Evolutionary conservation across 2,329 filamentous ascomycete genomes (phyloP).

Genomic region (Furcasterigmium furcatum): DNA sequence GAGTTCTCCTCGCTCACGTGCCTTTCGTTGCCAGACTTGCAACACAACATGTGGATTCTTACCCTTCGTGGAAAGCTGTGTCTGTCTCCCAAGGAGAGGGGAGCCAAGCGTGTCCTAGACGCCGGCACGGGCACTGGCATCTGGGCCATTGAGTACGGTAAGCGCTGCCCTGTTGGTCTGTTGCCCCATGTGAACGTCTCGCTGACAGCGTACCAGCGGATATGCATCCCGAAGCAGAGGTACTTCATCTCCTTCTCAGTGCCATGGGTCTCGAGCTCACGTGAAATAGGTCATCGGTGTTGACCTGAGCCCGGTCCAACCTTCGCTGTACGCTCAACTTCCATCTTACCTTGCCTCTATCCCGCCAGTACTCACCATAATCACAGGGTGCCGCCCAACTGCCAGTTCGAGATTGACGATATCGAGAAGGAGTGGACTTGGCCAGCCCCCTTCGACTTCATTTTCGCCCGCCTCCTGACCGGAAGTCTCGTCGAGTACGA

Average conservation of each 20-base stretch:
- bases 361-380: neutral
- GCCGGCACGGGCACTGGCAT: conserved; percentile 20
- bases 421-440: conserved; percentile 29
- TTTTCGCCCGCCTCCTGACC: conserved; percentile 26
- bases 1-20: no score
- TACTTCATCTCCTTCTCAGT: conserved; percentile 3
- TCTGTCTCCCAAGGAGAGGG: conserved; percentile 18
- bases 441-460: conserved; percentile 27
- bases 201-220: conserved; percentile 18
- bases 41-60: conserved; percentile 29
- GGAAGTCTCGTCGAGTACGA: conserved; percentile 21
- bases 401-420: conserved; percentile 38
- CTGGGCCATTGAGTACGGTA: conserved; percentile 22
- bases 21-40: conserved; percentile 19
- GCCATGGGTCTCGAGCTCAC: no score
- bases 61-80: conserved; percentile 26
- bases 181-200: neutral
- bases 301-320: conserved; percentile 30
- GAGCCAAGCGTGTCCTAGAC: conserved; percentile 16
- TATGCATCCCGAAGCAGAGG: conserved; percentile 24
- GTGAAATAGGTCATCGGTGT: conserved; percentile 19
- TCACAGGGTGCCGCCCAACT: conserved; percentile 36
- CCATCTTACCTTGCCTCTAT: conserved; percentile 5
- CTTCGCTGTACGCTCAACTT: conserved; percentile 20
- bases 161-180: neutral